Base-by-base conservation (phyloP, 2,329 filamentous ascomycete species). In the Westerdykella ornata region DNA sequence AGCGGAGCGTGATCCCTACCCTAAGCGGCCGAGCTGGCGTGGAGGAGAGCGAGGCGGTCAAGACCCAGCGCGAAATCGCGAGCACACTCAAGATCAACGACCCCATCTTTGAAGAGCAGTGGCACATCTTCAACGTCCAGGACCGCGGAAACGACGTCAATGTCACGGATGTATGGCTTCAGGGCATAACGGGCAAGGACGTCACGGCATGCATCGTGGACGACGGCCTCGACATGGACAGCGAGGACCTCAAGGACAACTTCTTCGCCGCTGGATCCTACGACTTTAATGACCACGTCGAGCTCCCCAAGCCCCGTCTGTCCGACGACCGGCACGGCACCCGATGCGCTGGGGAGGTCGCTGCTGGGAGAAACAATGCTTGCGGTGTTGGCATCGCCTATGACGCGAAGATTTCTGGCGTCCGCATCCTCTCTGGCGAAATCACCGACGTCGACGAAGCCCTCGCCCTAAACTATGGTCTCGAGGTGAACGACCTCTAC, bases 311-410 rank as follows among this genome's bases (percentile, higher is more conserved):
- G 46, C 92, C 92, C 1, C 77, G 81, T n/a, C 70, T 97, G 3
- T 76, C 74, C 3, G 90, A 97, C 52, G 92, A 98, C 61, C 79
- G 73, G 47, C 92, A 98, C 63, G 92, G 92, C 40, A 98, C 92
- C 31, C 78, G 92, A 49, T 98, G 92, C 65, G 90, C 90, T 16
- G 92, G 92, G 45, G 92, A 98, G 68, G 85, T 98, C 16, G 83
- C 87, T 2, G 92, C 92, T 1, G 89, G 82, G n/a, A 84, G 77
- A 57, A 98, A 98, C 63, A 75, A 96, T 60, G 84, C 90, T 7
- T 98, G 92, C 56, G 92, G 92, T 53, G 80, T 98, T n/a, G 92
- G 92, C 38, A 86, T 97, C 41, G 92, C 92, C 12, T 98, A 92
- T 65, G 84, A 95, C 59, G 82, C 89, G 49, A 88, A 84, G 61